These are phyloP conservation scores for Toxoplasma gondii DNA, from an alignment of 169 alveolate species.

Conservation along the genomic window DNA sequence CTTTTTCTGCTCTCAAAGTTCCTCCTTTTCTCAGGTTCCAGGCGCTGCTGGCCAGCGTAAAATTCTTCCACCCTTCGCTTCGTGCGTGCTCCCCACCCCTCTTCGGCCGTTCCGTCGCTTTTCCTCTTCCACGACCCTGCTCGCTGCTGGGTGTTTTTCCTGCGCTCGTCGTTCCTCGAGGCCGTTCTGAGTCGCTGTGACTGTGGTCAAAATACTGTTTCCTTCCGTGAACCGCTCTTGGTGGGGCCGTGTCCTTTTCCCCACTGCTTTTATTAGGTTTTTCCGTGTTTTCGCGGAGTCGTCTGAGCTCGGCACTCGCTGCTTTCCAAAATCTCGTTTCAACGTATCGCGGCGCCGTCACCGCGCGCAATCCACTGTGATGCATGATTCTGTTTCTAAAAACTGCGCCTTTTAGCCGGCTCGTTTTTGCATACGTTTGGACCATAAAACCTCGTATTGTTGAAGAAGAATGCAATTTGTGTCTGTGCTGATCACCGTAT, in stretches of 20 bases:
- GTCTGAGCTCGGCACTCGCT: neutral
- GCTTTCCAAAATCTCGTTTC: neutral
- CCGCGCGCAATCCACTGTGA: neutral
- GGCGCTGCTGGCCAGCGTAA: neutral
- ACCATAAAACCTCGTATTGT: neutral
- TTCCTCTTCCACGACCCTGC: neutral
- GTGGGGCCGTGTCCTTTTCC: neutral
- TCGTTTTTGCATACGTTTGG: neutral
- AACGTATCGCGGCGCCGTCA: too few species aligned
- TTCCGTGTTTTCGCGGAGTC: neutral
- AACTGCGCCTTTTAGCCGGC: neutral
- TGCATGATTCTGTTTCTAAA: too few species aligned
- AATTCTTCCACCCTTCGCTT: neutral
- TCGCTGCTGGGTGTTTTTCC: neutral
- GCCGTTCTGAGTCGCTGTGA: neutral
- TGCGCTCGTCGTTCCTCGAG: neutral
- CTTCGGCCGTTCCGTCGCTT: conserved; percentile 2
- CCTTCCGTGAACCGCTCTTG: neutral
- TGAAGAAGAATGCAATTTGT: too few species aligned
- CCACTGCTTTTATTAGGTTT: neutral
- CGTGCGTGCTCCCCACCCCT: neutral
- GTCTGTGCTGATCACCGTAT: neutral
- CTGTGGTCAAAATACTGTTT: neutral
- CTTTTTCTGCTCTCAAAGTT: neutral
- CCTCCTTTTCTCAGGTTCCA: neutral